Evolutionary conservation across 1,139 yeast genomes (phyloP).

Genomic region (Hanseniaspora uvarum): DNA sequence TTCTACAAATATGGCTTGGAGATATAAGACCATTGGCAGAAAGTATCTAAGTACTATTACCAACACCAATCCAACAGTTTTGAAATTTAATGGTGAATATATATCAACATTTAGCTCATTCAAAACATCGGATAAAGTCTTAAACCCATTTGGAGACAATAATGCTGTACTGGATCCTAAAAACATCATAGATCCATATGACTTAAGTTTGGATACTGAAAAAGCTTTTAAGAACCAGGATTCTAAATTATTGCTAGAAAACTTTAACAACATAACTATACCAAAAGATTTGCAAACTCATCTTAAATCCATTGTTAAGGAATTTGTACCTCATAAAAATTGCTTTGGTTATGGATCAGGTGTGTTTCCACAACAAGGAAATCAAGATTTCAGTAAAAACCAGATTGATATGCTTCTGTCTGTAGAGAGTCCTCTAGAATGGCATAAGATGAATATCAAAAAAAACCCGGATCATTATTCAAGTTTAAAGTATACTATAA

Average conservation of each 20-base stretch:
- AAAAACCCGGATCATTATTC: constrained; percentile 72
- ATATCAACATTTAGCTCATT: neutral
- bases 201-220: neutral
- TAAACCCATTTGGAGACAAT: neutral
- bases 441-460: constrained; percentile 63
- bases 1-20: neutral
- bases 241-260: neutral
- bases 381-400: constrained; percentile 23
- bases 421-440: constrained; percentile 59
- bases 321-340: constrained; percentile 3
- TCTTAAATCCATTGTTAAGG: neutral
- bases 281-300: constrained; percentile 8
- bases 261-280: constrained; percentile 1
- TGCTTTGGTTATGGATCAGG: constrained; percentile 90
- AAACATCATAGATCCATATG: neutral
- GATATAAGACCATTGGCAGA: neutral
- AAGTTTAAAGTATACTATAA: constrained; percentile 45
- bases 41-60: neutral
- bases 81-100: neutral
- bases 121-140: neutral
- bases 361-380: constrained; percentile 60
- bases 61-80: neutral
- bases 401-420: constrained; percentile 86
- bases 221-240: neutral
- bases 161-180: neutral